phyloP scores from a whole-genome alignment of 208 protist genomes.

The Plasmodiophora brassicae region DNA sequence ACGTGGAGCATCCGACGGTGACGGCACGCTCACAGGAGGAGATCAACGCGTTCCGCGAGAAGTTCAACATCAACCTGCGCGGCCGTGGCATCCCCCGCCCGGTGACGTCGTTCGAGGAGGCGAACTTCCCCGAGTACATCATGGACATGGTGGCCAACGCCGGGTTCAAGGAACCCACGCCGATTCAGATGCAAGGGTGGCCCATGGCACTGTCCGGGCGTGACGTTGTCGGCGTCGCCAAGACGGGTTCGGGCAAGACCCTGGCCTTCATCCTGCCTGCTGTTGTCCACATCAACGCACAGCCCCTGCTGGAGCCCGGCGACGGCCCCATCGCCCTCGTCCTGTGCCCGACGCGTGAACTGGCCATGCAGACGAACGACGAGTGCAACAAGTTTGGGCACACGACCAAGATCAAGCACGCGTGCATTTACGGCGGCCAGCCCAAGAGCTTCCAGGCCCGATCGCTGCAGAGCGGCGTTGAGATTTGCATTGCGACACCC shows the following conservation, averaged over 20 bases:
- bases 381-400: conserved; percentile 46
- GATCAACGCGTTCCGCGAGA: not conserved
- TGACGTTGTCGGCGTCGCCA: conserved; percentile 59
- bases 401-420: conserved; percentile 2
- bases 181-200: conserved; percentile 81
- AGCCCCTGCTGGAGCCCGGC: conserved; percentile 54
- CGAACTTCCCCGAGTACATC: conserved; percentile 35
- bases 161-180: conserved; percentile 62
- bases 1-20: not conserved
- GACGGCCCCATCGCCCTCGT: conserved; percentile 74
- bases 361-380: conserved; percentile 65
- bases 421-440: conserved; percentile 13
- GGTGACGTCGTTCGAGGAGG: conserved; percentile 18
- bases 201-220: conserved; percentile 71
- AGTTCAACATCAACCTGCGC: conserved; percentile 8
- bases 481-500: conserved; percentile 78
- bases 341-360: conserved; percentile 75
- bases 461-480: conserved; percentile 51
- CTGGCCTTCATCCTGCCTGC: conserved; percentile 77
- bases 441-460: not conserved
- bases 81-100: conserved; percentile 30
- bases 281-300: conserved; percentile 65
- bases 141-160: conserved; percentile 17
- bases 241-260: conserved; percentile 80
- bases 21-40: not conserved